phyloP scores from a whole-genome alignment of 1,284 basidiomycete genomes.

The Marasmius oreades region DNA sequence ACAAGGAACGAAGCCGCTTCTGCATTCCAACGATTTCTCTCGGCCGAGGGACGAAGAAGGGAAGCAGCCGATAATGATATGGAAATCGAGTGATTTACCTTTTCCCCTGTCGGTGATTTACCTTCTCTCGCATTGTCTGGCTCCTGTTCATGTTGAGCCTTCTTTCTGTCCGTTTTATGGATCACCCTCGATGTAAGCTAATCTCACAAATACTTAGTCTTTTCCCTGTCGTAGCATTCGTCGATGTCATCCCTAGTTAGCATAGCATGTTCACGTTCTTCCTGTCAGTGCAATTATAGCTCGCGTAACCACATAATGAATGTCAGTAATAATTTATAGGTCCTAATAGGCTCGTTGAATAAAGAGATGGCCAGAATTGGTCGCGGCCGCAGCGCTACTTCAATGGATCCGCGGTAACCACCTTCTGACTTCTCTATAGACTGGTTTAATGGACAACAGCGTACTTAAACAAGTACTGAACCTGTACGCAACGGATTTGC shows the following conservation, averaged over 20 bases:
- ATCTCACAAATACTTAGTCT: background rate
- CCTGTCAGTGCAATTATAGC: background rate
- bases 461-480: too few relatives aligned
- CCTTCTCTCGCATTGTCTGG: too few relatives aligned
- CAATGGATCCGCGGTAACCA: too few relatives aligned
- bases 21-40: background rate
- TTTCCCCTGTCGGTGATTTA: too few relatives aligned
- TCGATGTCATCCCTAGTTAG: background rate
- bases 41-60: background rate
- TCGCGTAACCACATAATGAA: background rate
- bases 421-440: too few relatives aligned
- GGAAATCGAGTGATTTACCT: background rate
- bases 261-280: background rate
- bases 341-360: too few relatives aligned
- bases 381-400: too few relatives aligned
- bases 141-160: background rate
- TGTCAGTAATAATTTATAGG: too few relatives aligned
- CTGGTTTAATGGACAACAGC: too few relatives aligned
- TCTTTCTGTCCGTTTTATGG: background rate
- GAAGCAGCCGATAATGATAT: background rate
- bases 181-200: background rate
- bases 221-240: background rate
- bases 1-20: background rate
- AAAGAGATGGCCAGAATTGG: too few relatives aligned
- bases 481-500: background rate